Percentiles rank a stretch among this genome's conserved stretches.
Evolutionary conservation across 148 eudicot genomes (phyloP).

Genomic region (Chenopodium album): DNA sequence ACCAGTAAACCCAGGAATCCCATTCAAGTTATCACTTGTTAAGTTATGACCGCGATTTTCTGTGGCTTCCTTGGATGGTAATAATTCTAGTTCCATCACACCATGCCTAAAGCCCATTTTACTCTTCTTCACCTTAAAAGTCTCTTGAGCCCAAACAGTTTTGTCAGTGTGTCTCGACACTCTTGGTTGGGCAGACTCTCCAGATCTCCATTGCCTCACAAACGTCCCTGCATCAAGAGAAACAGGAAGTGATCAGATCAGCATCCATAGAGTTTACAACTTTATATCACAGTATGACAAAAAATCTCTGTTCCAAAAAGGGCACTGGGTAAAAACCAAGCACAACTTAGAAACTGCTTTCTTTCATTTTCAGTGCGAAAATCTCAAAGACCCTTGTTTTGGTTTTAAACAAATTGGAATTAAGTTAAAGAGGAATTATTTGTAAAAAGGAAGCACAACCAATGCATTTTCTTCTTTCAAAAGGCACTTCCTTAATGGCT

Average conservation of each 20-base stretch:
- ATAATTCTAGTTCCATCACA: conserved; percentile 21
- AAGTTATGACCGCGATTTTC: conserved; percentile 13
- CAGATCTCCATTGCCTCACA: conserved; percentile 1
- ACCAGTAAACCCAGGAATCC: background rate
- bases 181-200: conserved; percentile 14
- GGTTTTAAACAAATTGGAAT: background rate
- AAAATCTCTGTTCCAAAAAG: background rate
- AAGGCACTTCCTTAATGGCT: background rate
- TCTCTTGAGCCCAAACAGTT: conserved; percentile 14
- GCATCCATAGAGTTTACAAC: background rate
- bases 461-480: background rate
- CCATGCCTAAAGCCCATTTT: conserved; percentile 16
- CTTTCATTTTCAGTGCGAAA: background rate
- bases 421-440: background rate
- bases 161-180: background rate
- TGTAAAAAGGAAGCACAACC: background rate
- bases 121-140: conserved; percentile 2
- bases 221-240: conserved; percentile 21
- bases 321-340: background rate
- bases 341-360: background rate
- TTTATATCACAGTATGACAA: background rate
- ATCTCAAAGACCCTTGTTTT: background rate
- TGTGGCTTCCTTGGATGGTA: conserved; percentile 13
- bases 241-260: conserved; percentile 8
- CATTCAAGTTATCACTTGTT: conserved; percentile 20